Evolutionary conservation across 2,329 filamentous ascomycete species (phyloP), one percentile per base, ranked within the genome.

Genomic region (Cryphonectria naterciae): DNA sequence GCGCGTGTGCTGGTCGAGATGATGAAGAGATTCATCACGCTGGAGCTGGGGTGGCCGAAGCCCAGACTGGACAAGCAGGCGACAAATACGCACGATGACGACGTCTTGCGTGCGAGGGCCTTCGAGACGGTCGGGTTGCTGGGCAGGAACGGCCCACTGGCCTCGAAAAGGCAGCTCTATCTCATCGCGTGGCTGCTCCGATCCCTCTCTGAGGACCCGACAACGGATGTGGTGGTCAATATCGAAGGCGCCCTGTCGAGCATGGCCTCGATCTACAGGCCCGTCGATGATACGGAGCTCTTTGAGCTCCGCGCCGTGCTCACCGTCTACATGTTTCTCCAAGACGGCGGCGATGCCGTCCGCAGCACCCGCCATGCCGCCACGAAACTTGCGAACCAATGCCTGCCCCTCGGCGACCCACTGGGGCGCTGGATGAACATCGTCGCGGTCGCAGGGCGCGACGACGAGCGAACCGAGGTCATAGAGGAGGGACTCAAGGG

Each of bases 71-170:
- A 80, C 17, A 71, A 62, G 56, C 66, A 67, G 11, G 61, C 71
- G 4, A 63, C 61, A 11, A 70, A 73, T 13, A 86, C 87, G 2
- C 80, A 85, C 15, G 89, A 91, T 64, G 88, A 91, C 68, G 83
- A 91, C 68, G 86, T 88, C 4, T 84, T 97, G 60, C 89, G 95
- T 56, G 91, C 91, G 7, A 91, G 92, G 77, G 94, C 92, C 1
- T 98, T 98, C 79, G 95, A 98, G 79, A 94, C 93, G 0, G 93
- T 98, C 54, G 96, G 95, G 0, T 87, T 96, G 19, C 81, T 98
- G 35, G 90, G 92, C 68, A 89, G 90, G 74, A 88, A 88, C 4
- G 88, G 91, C 4, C 81, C 86, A 2, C 86, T 89, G 75, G 82
- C 89, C 4, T 76, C 88, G 17, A 81, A 81, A 54, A 83, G 86